phyloP scores from a whole-genome alignment of 345 rosid genomes.

The Mallotus nudiflorus region DNA sequence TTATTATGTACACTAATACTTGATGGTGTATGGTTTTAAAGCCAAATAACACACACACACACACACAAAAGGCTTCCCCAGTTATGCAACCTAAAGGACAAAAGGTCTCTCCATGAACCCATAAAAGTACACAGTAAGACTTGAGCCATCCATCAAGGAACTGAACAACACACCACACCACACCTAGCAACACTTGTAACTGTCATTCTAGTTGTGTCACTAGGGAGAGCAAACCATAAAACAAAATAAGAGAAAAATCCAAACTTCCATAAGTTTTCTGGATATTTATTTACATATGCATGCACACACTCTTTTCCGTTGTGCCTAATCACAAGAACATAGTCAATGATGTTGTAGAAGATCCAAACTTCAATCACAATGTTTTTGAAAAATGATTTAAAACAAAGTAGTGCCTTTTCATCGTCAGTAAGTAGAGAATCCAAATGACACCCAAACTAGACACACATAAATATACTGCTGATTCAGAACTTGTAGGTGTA shows the following conservation, averaged over 20 bases:
- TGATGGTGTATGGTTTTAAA: neutral
- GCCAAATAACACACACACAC: neutral
- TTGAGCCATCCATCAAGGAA: neutral
- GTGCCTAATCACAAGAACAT: neutral
- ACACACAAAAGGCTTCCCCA: neutral
- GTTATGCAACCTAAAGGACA: neutral
- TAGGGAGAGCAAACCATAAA: neutral
- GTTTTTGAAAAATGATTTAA: neutral
- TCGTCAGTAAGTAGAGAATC: no score
- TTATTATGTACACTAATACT: neutral
- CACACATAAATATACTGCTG: neutral
- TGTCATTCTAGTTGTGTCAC: slow-evolving; percentile 1
- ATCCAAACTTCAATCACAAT: neutral
- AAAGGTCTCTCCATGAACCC: neutral
- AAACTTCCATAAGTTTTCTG: neutral
- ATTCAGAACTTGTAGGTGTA: no score
- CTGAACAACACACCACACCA: neutral
- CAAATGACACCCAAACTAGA: neutral
- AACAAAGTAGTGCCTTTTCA: neutral
- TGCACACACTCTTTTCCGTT: neutral
- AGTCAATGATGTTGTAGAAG: neutral
- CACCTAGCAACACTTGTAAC: neutral
- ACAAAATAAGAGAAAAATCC: neutral
- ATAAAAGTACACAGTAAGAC: no score
- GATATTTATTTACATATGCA: neutral